Base-by-base conservation (phyloP, 164 flowering plant genomes). In the Aristolochia californica region DNA sequence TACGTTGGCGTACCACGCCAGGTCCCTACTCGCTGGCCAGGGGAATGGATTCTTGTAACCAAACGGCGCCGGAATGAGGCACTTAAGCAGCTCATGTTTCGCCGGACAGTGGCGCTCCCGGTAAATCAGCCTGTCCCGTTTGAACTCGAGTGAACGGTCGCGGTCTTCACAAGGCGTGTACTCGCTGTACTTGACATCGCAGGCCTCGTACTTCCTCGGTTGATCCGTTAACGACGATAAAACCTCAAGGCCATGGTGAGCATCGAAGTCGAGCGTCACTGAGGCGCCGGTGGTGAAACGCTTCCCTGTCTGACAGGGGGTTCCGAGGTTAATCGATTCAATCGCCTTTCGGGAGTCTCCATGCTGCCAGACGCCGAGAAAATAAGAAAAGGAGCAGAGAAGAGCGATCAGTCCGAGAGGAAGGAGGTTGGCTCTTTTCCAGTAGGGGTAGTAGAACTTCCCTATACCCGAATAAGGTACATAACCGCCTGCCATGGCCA, bases 81-180 rank as follows among this genome's bases (percentile, higher is more conserved):
- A 93, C 75, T 44, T 64, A 55, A 85, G 58, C 51, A 58, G 76
- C 20, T 66, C 68, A 9, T 25, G 44, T 21, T 55, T 55, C 67
- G 47, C 80, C 45, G 97, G 99, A 61, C 99, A 93, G 52, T 93
- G 99, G 60, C 99, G 62, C 76, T 93, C 95, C 38, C 94, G 62
- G 71, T 87, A 93, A 2, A 77, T 57, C 43, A 83, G 62, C 72
- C 74, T 70, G 15, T 80, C 72, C 45, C 96, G 53, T 1, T 68
- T 65, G 69, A 78, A 93, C 23, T 62, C 71, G 68, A 85, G 68
- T 27, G 96, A 93, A 21, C 97, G 58, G 34, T 71, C 17, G 11
- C 55, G 59, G 75, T 89, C 94, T 60, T 85, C 80, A 68, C 99
- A 93, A 3, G 99, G 99, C 1, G 95, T 84, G 83, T 89, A 80